Percentiles rank a stretch among this genome's conserved stretches.
Conservation (phyloP, 164 flowering plant genomes). For the Aristolochia fimbriata region DNA sequence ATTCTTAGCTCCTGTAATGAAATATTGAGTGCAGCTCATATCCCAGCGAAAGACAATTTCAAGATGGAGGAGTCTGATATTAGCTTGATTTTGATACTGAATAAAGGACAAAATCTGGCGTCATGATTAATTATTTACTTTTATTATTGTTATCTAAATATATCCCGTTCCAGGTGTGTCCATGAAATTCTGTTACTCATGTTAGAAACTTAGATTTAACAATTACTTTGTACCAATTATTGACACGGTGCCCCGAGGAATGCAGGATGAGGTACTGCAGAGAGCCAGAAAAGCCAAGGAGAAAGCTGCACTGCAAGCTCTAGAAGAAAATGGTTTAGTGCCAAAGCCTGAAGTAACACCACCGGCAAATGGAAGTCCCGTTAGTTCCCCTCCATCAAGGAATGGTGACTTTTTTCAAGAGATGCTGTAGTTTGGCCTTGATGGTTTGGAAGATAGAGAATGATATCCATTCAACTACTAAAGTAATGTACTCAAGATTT, state of each 20-base stretch:
- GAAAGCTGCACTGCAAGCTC: conserved; percentile 24
- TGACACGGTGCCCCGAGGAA: not conserved
- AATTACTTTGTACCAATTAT: not conserved
- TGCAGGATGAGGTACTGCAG: conserved; percentile 69
- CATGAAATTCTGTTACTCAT: not conserved
- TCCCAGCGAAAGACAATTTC: no score
- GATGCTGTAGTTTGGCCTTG: not conserved
- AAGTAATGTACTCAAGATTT: not conserved
- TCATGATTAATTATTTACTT: no score
- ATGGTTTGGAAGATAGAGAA: not conserved
- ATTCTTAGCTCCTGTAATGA: no score
- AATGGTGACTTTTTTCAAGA: not conserved
- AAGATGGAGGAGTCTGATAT: no score
- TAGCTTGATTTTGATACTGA: no score
- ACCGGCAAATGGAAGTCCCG: not conserved
- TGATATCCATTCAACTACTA: not conserved
- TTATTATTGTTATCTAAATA: no score
- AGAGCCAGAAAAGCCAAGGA: conserved; percentile 43
- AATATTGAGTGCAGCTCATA: no score
- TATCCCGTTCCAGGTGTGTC: no score
- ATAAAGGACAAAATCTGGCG: no score
- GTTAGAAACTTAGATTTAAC: not conserved
- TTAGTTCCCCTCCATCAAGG: not conserved
- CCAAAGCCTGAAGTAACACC: conserved; percentile 9
- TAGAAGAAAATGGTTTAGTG: conserved; percentile 15